Base-by-base conservation (phyloP, 1,284 basidiomycete genomes). In the Anthracocystis setariae region DNA sequence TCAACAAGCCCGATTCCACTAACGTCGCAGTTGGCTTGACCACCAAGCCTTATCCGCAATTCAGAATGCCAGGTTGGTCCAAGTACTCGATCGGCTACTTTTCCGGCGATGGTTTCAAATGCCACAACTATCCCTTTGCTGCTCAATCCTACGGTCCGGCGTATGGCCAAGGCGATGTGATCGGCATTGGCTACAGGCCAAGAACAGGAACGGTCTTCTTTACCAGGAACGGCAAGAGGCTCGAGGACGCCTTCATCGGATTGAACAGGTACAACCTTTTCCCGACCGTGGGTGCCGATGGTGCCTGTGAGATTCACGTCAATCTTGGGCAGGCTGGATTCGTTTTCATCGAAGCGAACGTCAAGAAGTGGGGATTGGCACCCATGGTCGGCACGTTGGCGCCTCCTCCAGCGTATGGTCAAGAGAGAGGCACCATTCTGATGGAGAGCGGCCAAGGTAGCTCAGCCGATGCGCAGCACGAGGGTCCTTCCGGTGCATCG, bases 51-150 rank as follows among this genome's bases (percentile, higher is more conserved):
- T 83, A 81, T 37, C 81, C 81, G 4, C 60, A 74, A 43, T 83
- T 83, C 56, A 66, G 81, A 12, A 42, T 79, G 25, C 81, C 79
- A 62, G 95, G 95, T 40, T 87, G 90, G 80, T 91, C 88, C 84
- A 90, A 90, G 68, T 90, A 91, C 83, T 98, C 94, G n/a, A 89
- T 98, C 52, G 95, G 92, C 50, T 98, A 97, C 84, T 93, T 95
- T 79, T 94, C 93, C 12, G 76, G 83, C 17, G 94, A 91, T 79
- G 96, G 96, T 50, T 95, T 96, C 86, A 97, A 96, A 84, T 94
- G 92, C 23, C 91, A 96, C 86, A 97, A 98, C 82, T 97, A 92
- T 84, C 96, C 96, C 0, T 98, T 98, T 84, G 92, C 92, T 12
- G 87, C 92, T 0, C 86, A 90, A 5, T 89, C 93, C 1, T 95